phyloP scores from a whole-genome alignment of 2,329 filamentous ascomycete species.

The Alternaria ventricosa region DNA sequence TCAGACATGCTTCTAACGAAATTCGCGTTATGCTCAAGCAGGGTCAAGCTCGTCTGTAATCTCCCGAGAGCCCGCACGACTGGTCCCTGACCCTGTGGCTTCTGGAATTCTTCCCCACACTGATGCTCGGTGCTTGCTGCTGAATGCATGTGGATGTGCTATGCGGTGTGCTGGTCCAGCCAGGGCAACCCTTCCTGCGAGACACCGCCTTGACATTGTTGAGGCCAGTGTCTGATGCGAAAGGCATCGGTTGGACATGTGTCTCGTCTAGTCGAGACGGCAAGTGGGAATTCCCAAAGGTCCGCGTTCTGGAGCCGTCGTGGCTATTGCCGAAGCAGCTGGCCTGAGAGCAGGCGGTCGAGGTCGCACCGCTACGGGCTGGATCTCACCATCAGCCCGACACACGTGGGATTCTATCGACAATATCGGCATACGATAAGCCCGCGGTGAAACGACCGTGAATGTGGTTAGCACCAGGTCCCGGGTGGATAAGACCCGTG shows the following conservation, averaged over 20 bases:
- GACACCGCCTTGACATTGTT: constrained; percentile 27
- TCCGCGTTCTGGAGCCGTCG: constrained; percentile 41
- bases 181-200: constrained; percentile 27
- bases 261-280: constrained; percentile 40
- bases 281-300: constrained; percentile 39
- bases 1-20: constrained; percentile 31
- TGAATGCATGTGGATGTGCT: constrained; percentile 23
- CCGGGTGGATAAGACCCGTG: constrained; percentile 5
- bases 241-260: constrained; percentile 23
- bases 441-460: constrained; percentile 9
- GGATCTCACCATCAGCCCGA: constrained; percentile 5
- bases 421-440: constrained; percentile 10
- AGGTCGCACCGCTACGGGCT: constrained; percentile 29
- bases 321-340: constrained; percentile 25
- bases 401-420: constrained; percentile 11
- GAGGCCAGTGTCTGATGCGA: constrained; percentile 15
- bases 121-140: constrained; percentile 30
- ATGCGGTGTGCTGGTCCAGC: constrained; percentile 31
- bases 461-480: constrained; percentile 7
- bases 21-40: constrained; percentile 42
- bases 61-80: constrained; percentile 37
- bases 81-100: constrained; percentile 41
- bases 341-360: constrained; percentile 21
- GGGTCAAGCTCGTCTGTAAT: constrained; percentile 31
- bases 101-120: constrained; percentile 43